phyloP scores from a whole-genome alignment of 2,329 filamentous ascomycete genomes.

The Aspergillaceae sp. region DNA sequence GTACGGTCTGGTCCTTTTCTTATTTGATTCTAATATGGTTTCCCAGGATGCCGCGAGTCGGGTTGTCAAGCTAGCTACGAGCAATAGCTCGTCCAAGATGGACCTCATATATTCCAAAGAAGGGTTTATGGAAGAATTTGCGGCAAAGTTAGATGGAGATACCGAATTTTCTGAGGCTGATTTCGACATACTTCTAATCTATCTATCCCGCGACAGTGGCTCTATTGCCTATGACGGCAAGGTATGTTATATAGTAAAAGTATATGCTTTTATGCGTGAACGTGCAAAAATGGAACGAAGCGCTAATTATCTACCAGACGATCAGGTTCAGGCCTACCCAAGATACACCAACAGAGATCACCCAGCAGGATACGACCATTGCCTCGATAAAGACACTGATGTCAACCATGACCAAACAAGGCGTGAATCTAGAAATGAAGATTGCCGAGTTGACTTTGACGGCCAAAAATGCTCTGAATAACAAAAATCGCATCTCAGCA shows the following conservation, averaged over 20 bases:
- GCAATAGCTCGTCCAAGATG: slow-evolving; percentile 44
- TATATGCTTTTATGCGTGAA: slow-evolving; percentile 1
- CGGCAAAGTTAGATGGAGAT: slow-evolving; percentile 41
- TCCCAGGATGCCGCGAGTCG: slow-evolving; percentile 45
- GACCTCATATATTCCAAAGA: slow-evolving; percentile 60
- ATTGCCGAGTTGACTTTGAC: slow-evolving; percentile 43
- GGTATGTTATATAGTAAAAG: slow-evolving; percentile 19
- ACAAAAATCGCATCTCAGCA: slow-evolving; percentile 66
- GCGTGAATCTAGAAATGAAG: slow-evolving; percentile 54
- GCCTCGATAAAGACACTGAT: slow-evolving; percentile 71
- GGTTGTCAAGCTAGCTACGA: slow-evolving; percentile 40
- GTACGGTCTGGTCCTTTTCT: slow-evolving; percentile 12
- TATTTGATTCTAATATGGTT: not conserved
- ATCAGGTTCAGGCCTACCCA: slow-evolving; percentile 62
- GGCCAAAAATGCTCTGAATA: slow-evolving; percentile 61
- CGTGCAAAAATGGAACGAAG: slow-evolving; percentile 2
- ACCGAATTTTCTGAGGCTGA: slow-evolving; percentile 54
- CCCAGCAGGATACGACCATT: slow-evolving; percentile 70
- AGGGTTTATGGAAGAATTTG: slow-evolving; percentile 55
- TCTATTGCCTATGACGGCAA: slow-evolving; percentile 41
- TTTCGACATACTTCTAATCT: slow-evolving; percentile 60
- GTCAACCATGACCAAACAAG: slow-evolving; percentile 54
- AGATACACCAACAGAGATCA: slow-evolving; percentile 48
- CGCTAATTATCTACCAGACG: slow-evolving; percentile 39
- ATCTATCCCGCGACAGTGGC: slow-evolving; percentile 59